phyloP scores from a whole-genome alignment of 164 flowering plant species.

The Aristolochia californica region DNA sequence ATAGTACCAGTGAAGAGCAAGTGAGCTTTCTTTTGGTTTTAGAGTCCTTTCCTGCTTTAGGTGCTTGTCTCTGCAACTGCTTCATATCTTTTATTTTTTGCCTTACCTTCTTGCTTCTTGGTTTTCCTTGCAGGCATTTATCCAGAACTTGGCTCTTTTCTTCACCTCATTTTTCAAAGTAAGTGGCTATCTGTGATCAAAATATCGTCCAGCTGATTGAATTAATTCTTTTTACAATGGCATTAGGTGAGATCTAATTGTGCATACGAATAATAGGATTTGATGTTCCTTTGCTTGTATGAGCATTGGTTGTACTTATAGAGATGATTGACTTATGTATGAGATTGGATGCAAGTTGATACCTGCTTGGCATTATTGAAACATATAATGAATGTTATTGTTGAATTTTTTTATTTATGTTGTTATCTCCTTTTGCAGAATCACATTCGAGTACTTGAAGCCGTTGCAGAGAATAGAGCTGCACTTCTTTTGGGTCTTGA shows the following conservation, averaged over 20 bases:
- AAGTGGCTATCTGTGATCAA: conserved; percentile 9
- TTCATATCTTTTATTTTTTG: too few relatives aligned
- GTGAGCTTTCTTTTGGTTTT: conserved; percentile 14
- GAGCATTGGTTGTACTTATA: too few relatives aligned
- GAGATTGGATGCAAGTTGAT: not conserved
- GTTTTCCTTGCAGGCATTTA: conserved; percentile 63
- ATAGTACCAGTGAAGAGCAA: conserved; percentile 88
- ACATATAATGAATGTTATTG: not conserved
- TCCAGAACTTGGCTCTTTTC: conserved; percentile 88
- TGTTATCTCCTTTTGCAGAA: conserved; percentile 33
- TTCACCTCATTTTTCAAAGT: conserved; percentile 93
- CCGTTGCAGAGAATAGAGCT: conserved; percentile 53
- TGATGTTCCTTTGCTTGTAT: too few relatives aligned
- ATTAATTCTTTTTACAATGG: too few relatives aligned
- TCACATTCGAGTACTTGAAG: conserved; percentile 80
- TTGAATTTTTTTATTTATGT: not conserved
- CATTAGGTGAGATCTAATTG: too few relatives aligned
- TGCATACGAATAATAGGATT: too few relatives aligned
- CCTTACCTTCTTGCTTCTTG: not conserved
- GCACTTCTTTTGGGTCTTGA: conserved; percentile 79
- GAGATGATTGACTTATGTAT: too few relatives aligned
- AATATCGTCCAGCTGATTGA: not conserved
- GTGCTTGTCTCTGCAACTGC: too few relatives aligned
- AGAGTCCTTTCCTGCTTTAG: not conserved
- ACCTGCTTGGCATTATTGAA: not conserved